phyloP scores from a whole-genome alignment of 169 alveolate genomes.

The Fabrea salina region DNA sequence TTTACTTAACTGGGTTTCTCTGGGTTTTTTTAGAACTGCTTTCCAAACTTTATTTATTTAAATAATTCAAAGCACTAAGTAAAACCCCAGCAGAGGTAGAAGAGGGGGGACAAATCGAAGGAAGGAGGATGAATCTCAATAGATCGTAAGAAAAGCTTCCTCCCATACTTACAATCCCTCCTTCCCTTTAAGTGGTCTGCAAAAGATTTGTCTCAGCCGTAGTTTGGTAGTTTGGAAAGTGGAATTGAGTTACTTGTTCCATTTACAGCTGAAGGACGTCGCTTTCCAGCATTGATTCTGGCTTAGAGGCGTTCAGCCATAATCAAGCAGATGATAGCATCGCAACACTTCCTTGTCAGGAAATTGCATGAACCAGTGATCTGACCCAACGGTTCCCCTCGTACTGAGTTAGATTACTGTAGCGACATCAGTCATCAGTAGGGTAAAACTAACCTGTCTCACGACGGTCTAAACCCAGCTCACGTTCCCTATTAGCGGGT shows the following conservation, averaged over 20 bases:
- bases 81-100: too few relatives aligned
- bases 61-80: too few relatives aligned
- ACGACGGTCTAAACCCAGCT: constrained; percentile 88
- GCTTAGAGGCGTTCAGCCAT: constrained; percentile 89
- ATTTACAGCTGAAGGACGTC: constrained; percentile 55
- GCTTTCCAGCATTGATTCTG: constrained; percentile 87
- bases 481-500: constrained; percentile 76
- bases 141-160: constrained; percentile 71
- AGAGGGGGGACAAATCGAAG: too few relatives aligned
- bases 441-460: constrained; percentile 93
- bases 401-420: constrained; percentile 82
- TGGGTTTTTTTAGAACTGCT: too few relatives aligned
- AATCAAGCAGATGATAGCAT: constrained; percentile 87
- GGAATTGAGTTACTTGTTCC: too few relatives aligned
- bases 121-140: too few relatives aligned
- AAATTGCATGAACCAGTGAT: constrained; percentile 66
- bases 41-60: too few relatives aligned
- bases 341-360: constrained; percentile 86
- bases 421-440: constrained; percentile 74
- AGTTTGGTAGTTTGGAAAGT: constrained; percentile 66
- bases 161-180: constrained; percentile 72
- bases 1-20: too few relatives aligned
- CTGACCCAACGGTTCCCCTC: constrained; percentile 89
- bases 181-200: constrained; percentile 78
- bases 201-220: constrained; percentile 71